These are phyloP conservation scores for Backusella australiensis DNA, from an alignment of 192 early-diverging fungal genomes.

Conservation along the genomic window DNA sequence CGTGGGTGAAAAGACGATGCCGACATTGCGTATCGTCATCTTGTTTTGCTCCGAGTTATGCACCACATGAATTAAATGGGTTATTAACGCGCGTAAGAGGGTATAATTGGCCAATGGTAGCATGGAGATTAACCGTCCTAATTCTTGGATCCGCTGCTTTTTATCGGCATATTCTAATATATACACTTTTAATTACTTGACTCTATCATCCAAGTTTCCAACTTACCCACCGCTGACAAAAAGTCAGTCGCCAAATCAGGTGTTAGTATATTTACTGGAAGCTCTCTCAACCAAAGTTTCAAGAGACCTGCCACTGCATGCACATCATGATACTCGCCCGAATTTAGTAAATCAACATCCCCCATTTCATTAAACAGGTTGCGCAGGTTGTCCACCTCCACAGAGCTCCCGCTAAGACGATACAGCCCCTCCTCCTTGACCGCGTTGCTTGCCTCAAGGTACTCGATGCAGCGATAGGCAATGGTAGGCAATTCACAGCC, in stretches of 20 bases:
- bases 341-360: slow-evolving; percentile 66
- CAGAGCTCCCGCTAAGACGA: slow-evolving; percentile 79
- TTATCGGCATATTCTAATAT: slow-evolving; percentile 68
- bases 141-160: slow-evolving; percentile 72
- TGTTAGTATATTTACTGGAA: slow-evolving; percentile 85
- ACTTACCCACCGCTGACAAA: slow-evolving; percentile 68
- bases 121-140: slow-evolving; percentile 71
- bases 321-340: slow-evolving; percentile 73
- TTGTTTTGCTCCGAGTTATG: slow-evolving; percentile 81
- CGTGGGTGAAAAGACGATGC: slow-evolving; percentile 97
- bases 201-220: background rate
- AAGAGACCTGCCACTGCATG: slow-evolving; percentile 91
- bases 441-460: slow-evolving; percentile 86
- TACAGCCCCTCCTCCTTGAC: slow-evolving; percentile 94
- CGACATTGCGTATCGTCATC: slow-evolving; percentile 95
- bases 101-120: slow-evolving; percentile 91
- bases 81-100: slow-evolving; percentile 79
- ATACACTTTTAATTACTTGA: background rate
- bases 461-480: slow-evolving; percentile 96
- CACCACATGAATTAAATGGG: slow-evolving; percentile 89
- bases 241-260: slow-evolving; percentile 79
- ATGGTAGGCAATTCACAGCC: slow-evolving; percentile 84
- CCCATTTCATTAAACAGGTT: slow-evolving; percentile 78
- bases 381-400: slow-evolving; percentile 72
- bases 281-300: slow-evolving; percentile 90